Percentiles rank a stretch among this genome's conserved stretches.
These are phyloP conservation scores for Ceratocystis variospora DNA, from an alignment of 2,329 filamentous ascomycete genomes.

Conservation along the genomic window DNA sequence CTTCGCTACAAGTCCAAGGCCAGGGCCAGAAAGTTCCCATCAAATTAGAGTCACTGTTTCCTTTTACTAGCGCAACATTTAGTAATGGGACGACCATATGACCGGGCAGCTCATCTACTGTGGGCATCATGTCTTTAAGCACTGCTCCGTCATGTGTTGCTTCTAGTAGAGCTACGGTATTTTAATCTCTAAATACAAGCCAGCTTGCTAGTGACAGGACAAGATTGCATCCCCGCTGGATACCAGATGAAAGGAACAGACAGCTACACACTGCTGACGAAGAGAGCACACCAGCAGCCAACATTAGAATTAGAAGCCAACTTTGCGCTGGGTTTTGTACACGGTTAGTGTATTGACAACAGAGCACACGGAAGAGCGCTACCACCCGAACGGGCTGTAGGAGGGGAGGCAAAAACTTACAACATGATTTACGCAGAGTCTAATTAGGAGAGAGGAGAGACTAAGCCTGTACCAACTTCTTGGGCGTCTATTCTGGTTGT, in stretches of 20 bases:
- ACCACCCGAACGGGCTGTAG: slow-evolving; percentile 26
- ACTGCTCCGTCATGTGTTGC: too few species aligned
- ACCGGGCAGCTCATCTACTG: slow-evolving; percentile 15
- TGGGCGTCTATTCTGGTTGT: too few species aligned
- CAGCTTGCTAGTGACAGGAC: slow-evolving; percentile 25
- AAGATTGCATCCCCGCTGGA: slow-evolving; percentile 26
- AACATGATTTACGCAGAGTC: slow-evolving; percentile 31
- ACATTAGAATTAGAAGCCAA: slow-evolving; percentile 25
- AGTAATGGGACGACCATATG: slow-evolving; percentile 27
- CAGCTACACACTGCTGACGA: slow-evolving; percentile 26
- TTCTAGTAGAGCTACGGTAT: slow-evolving; percentile 26
- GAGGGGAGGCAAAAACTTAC: slow-evolving; percentile 27
- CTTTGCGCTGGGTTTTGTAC: slow-evolving; percentile 26
- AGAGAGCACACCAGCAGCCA: slow-evolving; percentile 22
- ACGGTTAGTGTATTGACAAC: slow-evolving; percentile 27
- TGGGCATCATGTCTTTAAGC: too few species aligned
- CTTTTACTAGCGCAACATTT: slow-evolving; percentile 25
- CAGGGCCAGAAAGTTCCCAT: too few species aligned
- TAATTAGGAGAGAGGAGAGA: slow-evolving; percentile 26
- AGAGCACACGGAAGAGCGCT: slow-evolving; percentile 29
- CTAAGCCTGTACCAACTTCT: slow-evolving; percentile 25
- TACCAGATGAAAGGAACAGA: slow-evolving; percentile 29
- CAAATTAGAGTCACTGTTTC: too few species aligned
- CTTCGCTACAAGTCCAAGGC: too few species aligned
- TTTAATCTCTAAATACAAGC: slow-evolving; percentile 23